A percentile compares a stretch with the other conserved stretches of the same genome.
Evolutionary conservation across 208 protist genomes (phyloP).

Genomic region (Trypanosoma caninum): DNA sequence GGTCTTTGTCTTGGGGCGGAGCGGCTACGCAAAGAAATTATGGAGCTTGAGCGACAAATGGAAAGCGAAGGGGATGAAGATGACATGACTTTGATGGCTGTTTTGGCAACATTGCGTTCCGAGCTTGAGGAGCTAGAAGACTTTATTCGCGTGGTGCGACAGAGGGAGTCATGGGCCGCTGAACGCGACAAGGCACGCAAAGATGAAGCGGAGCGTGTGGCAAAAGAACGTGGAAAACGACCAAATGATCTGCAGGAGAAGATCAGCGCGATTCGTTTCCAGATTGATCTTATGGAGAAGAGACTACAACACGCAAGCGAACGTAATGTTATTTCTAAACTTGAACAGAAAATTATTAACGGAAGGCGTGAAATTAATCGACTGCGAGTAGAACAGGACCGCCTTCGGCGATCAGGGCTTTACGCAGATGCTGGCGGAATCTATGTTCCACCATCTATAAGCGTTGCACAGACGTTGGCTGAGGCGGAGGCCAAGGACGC

Average conservation of each 20-base stretch:
- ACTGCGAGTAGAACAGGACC: constrained; percentile 86
- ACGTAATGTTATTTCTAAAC: constrained; percentile 57
- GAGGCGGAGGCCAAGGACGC: constrained; percentile 36
- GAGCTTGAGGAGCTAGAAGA: constrained; percentile 89
- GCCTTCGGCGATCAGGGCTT: constrained; percentile 60
- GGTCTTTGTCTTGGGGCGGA: constrained; percentile 74
- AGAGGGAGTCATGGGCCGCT: constrained; percentile 63
- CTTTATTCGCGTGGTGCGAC: constrained; percentile 75
- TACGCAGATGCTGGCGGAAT: constrained; percentile 42
- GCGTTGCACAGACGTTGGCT: constrained; percentile 73
- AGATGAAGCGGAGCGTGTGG: constrained; percentile 34
- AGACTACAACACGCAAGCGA: constrained; percentile 75
- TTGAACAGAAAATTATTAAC: constrained; percentile 74
- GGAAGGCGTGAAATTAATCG: constrained; percentile 64
- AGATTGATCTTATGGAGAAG: constrained; percentile 75
- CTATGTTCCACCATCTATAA: constrained; percentile 62
- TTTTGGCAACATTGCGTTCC: constrained; percentile 76
- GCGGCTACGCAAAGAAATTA: constrained; percentile 81
- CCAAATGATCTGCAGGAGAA: constrained; percentile 51
- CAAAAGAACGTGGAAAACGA: constrained; percentile 22
- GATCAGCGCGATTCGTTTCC: constrained; percentile 77
- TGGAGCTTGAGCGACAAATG: constrained; percentile 82
- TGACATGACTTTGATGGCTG: constrained; percentile 92
- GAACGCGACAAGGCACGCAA: constrained; percentile 51
- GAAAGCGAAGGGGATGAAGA: constrained; percentile 81